Evolutionary conservation across 148 eudicot species (phyloP).

Genomic region (Amaranthus hypochondriacus): DNA sequence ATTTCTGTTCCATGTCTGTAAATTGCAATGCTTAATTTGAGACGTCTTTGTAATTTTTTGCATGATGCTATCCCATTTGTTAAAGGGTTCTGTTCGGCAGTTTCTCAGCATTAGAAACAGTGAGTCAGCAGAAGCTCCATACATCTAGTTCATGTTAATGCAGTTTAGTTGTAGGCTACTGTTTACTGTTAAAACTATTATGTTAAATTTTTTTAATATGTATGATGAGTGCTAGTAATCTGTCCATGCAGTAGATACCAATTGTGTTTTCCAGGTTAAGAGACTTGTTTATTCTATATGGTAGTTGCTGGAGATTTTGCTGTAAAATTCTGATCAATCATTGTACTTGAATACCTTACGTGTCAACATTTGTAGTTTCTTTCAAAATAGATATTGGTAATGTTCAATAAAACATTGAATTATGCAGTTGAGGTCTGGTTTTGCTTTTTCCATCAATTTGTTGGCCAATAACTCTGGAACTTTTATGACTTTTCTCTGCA

Average conservation of each 20-base stretch:
- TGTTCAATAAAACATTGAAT: neutral
- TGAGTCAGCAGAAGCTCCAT: neutral
- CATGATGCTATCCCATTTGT: no score
- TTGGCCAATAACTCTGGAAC: conserved; percentile 17
- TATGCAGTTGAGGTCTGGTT: conserved; percentile 10
- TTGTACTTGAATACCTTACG: neutral
- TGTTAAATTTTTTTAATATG: neutral
- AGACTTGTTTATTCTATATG: no score
- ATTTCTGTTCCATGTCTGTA: no score
- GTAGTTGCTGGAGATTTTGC: neutral
- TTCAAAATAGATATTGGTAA: neutral
- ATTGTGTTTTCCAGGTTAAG: neutral
- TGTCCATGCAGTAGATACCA: neutral
- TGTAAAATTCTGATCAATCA: neutral
- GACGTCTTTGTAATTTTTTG: no score
- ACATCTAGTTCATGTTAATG: neutral
- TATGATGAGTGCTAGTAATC: neutral
- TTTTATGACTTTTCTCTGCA: conserved; percentile 50
- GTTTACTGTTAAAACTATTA: neutral
- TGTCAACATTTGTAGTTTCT: neutral
- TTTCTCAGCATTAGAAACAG: neutral
- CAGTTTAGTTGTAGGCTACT: neutral
- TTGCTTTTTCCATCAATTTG: conserved; percentile 17
- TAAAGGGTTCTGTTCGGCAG: no score
- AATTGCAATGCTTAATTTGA: no score